Conservation (phyloP, 345 rosid species). For the Melaleuca alternifolia region DNA sequence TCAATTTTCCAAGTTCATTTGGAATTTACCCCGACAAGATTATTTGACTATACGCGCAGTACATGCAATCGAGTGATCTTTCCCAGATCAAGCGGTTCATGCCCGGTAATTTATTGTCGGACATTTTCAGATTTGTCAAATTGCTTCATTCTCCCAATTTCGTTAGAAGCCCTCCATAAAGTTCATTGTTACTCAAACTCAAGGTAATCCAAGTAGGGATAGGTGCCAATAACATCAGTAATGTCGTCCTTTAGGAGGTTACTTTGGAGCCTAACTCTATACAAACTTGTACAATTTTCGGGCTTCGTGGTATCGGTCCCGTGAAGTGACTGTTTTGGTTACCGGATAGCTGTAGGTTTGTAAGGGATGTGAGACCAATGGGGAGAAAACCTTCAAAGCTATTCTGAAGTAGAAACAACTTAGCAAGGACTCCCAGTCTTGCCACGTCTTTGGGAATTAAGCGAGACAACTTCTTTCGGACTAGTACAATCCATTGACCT, state of each 20-base stretch:
- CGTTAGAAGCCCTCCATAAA: neutral
- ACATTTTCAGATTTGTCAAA: neutral
- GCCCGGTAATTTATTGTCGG: neutral
- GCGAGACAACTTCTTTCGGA: too few relatives aligned
- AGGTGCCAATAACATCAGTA: neutral
- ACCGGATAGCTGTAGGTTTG: accelerated
- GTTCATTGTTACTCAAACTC: conserved; percentile 1
- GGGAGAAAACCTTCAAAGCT: neutral
- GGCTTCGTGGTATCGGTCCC: conserved; percentile 1
- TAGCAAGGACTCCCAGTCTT: too few relatives aligned
- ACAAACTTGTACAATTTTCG: conserved; percentile 6
- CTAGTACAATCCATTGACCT: too few relatives aligned
- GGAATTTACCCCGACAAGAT: neutral
- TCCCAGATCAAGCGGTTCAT: neutral
- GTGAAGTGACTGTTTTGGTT: neutral
- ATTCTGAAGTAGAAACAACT: too few relatives aligned
- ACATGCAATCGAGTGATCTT: neutral
- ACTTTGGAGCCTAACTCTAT: neutral
- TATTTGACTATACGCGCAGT: conserved; percentile 1
- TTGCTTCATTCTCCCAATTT: neutral
- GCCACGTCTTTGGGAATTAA: too few relatives aligned
- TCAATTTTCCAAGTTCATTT: neutral
- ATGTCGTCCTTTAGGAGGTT: neutral
- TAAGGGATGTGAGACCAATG: neutral
- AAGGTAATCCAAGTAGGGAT: neutral